These are phyloP conservation scores for Teratosphaeria epicoccoides DNA, from an alignment of 2,329 filamentous ascomycete genomes.

Conservation along the genomic window DNA sequence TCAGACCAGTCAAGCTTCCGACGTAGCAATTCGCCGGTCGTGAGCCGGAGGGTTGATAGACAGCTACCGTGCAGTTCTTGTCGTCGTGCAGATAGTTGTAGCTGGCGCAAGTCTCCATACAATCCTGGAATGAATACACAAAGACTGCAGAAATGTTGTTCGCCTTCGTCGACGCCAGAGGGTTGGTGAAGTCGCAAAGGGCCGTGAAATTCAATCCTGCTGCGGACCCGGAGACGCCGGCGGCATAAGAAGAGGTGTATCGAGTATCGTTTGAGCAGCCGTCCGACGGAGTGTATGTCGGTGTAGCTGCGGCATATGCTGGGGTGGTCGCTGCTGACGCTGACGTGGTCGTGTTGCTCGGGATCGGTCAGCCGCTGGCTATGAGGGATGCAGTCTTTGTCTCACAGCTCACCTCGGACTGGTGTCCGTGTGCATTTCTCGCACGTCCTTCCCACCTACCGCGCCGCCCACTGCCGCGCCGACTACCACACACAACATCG, in stretches of 20 bases:
- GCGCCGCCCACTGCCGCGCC: slow-evolving; percentile 29
- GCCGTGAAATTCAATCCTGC: slow-evolving; percentile 22
- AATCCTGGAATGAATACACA: slow-evolving; percentile 28
- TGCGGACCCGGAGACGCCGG: slow-evolving; percentile 5
- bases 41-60: slow-evolving; percentile 16
- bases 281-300: slow-evolving; percentile 23
- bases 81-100: slow-evolving; percentile 17
- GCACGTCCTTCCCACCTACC: slow-evolving; percentile 23
- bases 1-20: slow-evolving; percentile 12
- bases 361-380: neutral
- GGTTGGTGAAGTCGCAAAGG: slow-evolving; percentile 23
- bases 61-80: slow-evolving; percentile 23
- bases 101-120: slow-evolving; percentile 26
- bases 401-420: slow-evolving; percentile 4
- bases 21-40: slow-evolving; percentile 26
- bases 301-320: slow-evolving; percentile 20
- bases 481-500: slow-evolving; percentile 24
- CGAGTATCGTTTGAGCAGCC: slow-evolving; percentile 25
- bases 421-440: neutral
- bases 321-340: slow-evolving; percentile 10
- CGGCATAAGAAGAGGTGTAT: slow-evolving; percentile 20
- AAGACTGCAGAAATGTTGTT: slow-evolving; percentile 20
- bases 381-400: slow-evolving; percentile 3
- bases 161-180: slow-evolving; percentile 12
- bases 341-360: slow-evolving; percentile 3